A percentile compares a stretch with the other conserved stretches of the same genome.
Evolutionary conservation across 768 basidiomycete species (phyloP).

Genomic region (Mycena indigotica): DNA sequence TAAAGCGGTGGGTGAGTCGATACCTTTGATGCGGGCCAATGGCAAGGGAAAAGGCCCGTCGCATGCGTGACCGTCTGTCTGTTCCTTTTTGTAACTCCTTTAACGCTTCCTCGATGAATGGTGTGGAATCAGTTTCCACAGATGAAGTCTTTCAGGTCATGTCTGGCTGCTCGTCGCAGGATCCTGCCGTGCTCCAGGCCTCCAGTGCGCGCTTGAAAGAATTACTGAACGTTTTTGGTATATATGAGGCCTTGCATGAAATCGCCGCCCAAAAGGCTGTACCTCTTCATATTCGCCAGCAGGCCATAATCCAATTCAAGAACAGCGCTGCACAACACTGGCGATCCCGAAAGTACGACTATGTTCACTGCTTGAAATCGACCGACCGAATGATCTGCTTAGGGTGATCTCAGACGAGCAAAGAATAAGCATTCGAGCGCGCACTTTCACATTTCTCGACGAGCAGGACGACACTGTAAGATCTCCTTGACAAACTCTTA

Average conservation of each 20-base stretch:
- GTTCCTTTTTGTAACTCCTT: conserved; percentile 32
- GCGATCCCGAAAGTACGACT: conserved; percentile 68
- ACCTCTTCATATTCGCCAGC: conserved; percentile 71
- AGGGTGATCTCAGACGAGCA: conserved; percentile 75
- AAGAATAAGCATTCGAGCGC: conserved; percentile 60
- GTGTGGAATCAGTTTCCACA: conserved; percentile 51
- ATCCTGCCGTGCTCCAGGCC: conserved; percentile 54
- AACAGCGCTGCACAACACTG: conserved; percentile 75
- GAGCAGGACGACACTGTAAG: conserved; percentile 77
- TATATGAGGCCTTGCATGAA: conserved; percentile 69
- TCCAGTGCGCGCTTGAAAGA: conserved; percentile 64
- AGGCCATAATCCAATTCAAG: conserved; percentile 89
- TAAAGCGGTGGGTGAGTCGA: background rate
- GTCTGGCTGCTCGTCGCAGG: conserved; percentile 71
- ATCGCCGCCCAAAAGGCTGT: conserved; percentile 65
- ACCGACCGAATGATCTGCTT: too few relatives aligned
- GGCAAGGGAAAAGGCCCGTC: conserved; percentile 4
- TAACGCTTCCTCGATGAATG: conserved; percentile 33
- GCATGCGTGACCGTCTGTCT: background rate
- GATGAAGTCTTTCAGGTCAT: conserved; percentile 70
- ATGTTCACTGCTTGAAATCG: conserved; percentile 8
- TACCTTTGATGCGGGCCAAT: background rate
- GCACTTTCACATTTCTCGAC: conserved; percentile 68
- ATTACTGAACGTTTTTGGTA: conserved; percentile 68
- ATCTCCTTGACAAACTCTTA: conserved; percentile 8